These are phyloP conservation scores for Peziza echinospora DNA, from an alignment of 495 filamentous ascomycete species.

Conservation along the genomic window DNA sequence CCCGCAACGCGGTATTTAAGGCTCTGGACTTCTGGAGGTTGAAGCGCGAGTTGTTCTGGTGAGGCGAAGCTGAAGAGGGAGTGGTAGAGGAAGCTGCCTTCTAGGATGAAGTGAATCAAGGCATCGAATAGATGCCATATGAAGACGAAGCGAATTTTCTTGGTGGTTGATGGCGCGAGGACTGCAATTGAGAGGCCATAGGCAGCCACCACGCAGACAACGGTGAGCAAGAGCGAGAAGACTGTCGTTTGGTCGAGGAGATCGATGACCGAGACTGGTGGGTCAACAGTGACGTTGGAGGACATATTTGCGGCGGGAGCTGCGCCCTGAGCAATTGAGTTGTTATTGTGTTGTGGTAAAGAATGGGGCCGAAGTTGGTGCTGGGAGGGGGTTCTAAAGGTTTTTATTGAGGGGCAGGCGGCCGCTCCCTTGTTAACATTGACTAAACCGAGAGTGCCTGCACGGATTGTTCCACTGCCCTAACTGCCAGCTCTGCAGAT, in stretches of 20 bases:
- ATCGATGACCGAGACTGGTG: not conserved
- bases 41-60: conserved; percentile 16
- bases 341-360: too few species aligned
- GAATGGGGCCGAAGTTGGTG: too few species aligned
- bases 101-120: conserved; percentile 70
- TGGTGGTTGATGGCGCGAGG: conserved; percentile 25
- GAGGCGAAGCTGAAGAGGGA: conserved; percentile 56
- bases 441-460: too few species aligned
- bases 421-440: too few species aligned
- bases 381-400: too few species aligned
- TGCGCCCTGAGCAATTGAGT: too few species aligned
- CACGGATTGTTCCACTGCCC: too few species aligned
- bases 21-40: conserved; percentile 16
- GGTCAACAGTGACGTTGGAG: not conserved
- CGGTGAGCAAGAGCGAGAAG: conserved; percentile 28
- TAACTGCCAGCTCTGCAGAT: too few species aligned
- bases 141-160: conserved; percentile 49
- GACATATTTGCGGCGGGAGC: too few species aligned
- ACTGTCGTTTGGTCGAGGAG: conserved; percentile 33
- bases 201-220: conserved; percentile 27
- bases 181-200: conserved; percentile 24
- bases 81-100: conserved; percentile 78
- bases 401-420: too few species aligned
- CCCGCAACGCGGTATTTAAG: conserved; percentile 18
- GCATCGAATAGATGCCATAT: conserved; percentile 90